Evolutionary conservation across 495 filamentous ascomycete genomes (phyloP).

Genomic region (Clohesyomyces aquaticus): DNA sequence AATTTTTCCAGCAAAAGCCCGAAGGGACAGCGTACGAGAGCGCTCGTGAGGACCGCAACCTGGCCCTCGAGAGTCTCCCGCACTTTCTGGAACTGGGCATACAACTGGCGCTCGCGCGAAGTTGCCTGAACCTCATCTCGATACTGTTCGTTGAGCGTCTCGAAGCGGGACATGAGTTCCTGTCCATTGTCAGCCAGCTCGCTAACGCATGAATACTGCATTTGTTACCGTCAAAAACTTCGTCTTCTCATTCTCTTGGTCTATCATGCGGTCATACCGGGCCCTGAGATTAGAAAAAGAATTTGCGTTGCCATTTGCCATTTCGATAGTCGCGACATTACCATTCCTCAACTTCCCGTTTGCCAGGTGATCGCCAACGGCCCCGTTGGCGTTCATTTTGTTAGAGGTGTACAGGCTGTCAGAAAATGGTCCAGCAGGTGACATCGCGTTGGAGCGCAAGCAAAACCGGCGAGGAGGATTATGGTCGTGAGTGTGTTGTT

Average conservation of each 20-base stretch:
- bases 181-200: constrained; percentile 9
- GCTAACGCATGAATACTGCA: no score
- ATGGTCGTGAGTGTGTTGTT: no score
- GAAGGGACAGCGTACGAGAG: constrained; percentile 1
- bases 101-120: constrained; percentile 26
- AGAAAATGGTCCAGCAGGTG: not conserved
- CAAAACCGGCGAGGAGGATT: no score
- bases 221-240: constrained; percentile 26
- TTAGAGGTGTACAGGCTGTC: not conserved
- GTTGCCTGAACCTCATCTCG: constrained; percentile 11
- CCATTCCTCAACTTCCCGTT: no score
- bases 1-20: no score
- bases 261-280: no score
- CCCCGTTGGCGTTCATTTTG: no score
- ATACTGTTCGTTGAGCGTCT: constrained; percentile 30
- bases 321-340: no score
- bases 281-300: no score
- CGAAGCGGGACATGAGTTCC: constrained; percentile 36
- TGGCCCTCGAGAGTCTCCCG: constrained; percentile 8
- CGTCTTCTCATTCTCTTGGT: constrained; percentile 26
- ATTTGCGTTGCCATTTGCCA: no score
- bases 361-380: no score
- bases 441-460: not conserved
- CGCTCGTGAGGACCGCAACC: not conserved
- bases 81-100: constrained; percentile 6